Evolutionary conservation across 805 yeast genomes (phyloP).

Genomic region (Yamadazyma laniorum): DNA sequence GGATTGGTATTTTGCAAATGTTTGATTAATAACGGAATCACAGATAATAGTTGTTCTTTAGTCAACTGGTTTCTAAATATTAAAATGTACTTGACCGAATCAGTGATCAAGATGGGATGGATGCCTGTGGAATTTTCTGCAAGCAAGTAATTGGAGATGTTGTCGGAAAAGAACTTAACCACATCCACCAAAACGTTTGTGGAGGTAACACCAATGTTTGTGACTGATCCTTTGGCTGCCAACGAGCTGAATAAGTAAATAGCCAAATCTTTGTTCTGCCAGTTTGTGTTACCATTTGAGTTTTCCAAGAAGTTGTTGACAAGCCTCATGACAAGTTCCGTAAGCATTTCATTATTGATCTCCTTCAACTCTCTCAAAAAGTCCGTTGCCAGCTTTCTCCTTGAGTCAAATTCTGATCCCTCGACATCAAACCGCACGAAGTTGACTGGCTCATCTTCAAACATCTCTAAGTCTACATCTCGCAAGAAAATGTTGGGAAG

Average conservation of each 20-base stretch:
- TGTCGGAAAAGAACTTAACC: constrained; percentile 75
- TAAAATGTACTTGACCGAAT: constrained; percentile 88
- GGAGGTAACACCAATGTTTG: constrained; percentile 81
- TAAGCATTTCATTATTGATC: constrained; percentile 69
- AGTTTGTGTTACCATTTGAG: constrained; percentile 39
- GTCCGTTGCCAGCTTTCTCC: constrained; percentile 91
- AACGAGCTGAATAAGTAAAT: constrained; percentile 81
- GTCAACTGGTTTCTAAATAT: constrained; percentile 91
- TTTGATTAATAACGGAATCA: constrained; percentile 73
- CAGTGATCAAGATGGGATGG: constrained; percentile 82
- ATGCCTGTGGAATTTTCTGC: constrained; percentile 29
- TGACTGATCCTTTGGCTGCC: constrained; percentile 88
- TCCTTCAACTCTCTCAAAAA: constrained; percentile 84
- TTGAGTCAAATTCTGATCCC: constrained; percentile 89
- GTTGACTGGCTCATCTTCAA: constrained; percentile 96
- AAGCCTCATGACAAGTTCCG: constrained; percentile 70
- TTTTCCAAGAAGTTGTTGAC: constrained; percentile 65
- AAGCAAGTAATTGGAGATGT: constrained; percentile 82
- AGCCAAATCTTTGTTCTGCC: constrained; percentile 88
- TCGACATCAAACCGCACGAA: constrained; percentile 90
- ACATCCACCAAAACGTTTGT: constrained; percentile 85
- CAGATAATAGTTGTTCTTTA: constrained; percentile 74
- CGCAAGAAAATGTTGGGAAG: constrained; percentile 86
- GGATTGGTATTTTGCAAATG: constrained; percentile 61
- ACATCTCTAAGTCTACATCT: constrained; percentile 84